Evolutionary conservation across 2,329 filamentous ascomycete genomes (phyloP), one percentile per base, ranked within the genome.

Genomic region (Clonostachys solani): DNA sequence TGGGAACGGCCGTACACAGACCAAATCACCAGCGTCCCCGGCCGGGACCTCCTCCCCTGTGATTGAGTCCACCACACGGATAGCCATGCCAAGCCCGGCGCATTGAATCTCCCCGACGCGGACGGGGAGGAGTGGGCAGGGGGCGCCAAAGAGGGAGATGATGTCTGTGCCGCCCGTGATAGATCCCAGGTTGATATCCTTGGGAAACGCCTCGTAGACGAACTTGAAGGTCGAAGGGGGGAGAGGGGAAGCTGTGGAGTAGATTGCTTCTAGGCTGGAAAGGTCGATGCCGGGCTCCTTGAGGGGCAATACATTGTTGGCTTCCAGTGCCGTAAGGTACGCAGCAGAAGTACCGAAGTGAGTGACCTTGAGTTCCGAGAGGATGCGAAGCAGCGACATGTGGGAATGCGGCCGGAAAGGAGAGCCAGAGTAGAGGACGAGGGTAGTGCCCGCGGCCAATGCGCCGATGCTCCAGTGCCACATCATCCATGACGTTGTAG

Each of bases 401-500:
- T 92, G 81, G 45, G 87, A 87, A 48, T 87, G 75, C 0, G 87
- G 88, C 43, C 79, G 78, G 73, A 97, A 97, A 0, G 94, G 94
- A 0, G 89, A 95, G 43, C 94, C 94, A 46, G 95, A 89, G 67
- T 96, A 99, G 5, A 97, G 77, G 17, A 97, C 78, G 12, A 97
- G 73, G 0, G 89, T 92, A 12, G 88, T 81, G 46, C 92, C 92
- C 33, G 83, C 84, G 10, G 92, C 88, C 5, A 97, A 81, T 6
- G 86, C 89, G 1, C 89, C 92, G 17, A 96, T 80, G 38, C 92
- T 84, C 92, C 92, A 97, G 64, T 97, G 92, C 91, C 92, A 96
- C 92, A 97, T 97, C 92, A 99, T 97, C 94, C 92, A 96, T 0
- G 90, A 95, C 12, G 87, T 91, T 5, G 92, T 96, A 2, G 91